Conservation (phyloP, 2,329 filamentous ascomycete species). For the Zelopaecilomyces penicillatus region DNA sequence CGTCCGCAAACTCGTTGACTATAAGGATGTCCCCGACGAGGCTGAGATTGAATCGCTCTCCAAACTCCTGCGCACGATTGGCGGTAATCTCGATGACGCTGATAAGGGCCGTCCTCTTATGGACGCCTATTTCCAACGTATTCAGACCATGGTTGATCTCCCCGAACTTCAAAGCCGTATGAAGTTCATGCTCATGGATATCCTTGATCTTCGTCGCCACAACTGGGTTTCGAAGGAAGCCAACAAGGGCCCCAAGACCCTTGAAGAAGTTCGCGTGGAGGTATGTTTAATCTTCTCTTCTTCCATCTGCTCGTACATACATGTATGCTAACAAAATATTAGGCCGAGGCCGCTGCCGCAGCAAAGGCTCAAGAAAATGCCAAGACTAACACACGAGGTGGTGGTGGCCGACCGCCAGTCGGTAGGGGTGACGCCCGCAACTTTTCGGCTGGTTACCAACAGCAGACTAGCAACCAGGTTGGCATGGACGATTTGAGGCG, state of each 20-base stretch:
- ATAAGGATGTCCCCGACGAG: slow-evolving; percentile 86
- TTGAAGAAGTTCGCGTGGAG: slow-evolving; percentile 81
- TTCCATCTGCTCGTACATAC: neutral
- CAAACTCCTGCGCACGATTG: slow-evolving; percentile 87
- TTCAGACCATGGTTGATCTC: slow-evolving; percentile 71
- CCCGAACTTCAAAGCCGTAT: slow-evolving; percentile 78
- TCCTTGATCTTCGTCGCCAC: slow-evolving; percentile 70
- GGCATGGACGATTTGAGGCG: slow-evolving; percentile 86
- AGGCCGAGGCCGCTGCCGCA: slow-evolving; percentile 65
- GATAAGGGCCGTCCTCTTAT: slow-evolving; percentile 82
- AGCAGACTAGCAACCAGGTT: slow-evolving; percentile 75
- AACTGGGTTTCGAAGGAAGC: slow-evolving; percentile 81
- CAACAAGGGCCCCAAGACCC: slow-evolving; percentile 94
- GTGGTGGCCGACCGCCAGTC: slow-evolving; percentile 59
- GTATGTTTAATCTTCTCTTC: slow-evolving; percentile 33
- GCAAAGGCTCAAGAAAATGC: slow-evolving; percentile 71
- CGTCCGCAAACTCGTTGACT: slow-evolving; percentile 94
- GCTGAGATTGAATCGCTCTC: slow-evolving; percentile 93
- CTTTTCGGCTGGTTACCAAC: slow-evolving; percentile 65
- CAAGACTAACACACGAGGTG: slow-evolving; percentile 52
- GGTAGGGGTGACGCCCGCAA: slow-evolving; percentile 83
- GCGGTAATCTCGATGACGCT: slow-evolving; percentile 71
- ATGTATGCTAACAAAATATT: slow-evolving; percentile 17
- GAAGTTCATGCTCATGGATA: slow-evolving; percentile 94
- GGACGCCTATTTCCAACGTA: slow-evolving; percentile 88